Evolutionary conservation across 129 eudicot species (phyloP).

Genomic region (Heracleum sosnowskyi): DNA sequence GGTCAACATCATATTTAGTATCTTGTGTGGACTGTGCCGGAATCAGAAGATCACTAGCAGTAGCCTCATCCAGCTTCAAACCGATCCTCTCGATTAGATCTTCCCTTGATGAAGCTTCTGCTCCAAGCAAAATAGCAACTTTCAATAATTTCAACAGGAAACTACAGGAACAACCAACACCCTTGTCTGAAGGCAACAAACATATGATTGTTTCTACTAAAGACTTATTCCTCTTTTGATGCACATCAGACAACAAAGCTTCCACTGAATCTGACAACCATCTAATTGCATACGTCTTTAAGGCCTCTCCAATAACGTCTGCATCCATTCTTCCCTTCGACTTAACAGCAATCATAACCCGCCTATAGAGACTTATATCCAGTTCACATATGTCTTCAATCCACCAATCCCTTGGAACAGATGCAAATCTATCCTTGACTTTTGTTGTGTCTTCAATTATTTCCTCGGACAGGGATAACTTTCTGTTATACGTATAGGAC

Average conservation of each 20-base stretch:
- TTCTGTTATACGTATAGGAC: constrained; percentile 78
- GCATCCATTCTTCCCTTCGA: constrained; percentile 68
- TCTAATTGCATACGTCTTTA: constrained; percentile 55
- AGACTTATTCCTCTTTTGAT: constrained; percentile 38
- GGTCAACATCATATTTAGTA: constrained; percentile 54
- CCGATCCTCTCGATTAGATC: constrained; percentile 46
- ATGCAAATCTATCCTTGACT: constrained; percentile 15
- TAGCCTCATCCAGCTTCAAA: constrained; percentile 68
- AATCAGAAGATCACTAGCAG: constrained; percentile 71
- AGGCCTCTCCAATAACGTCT: constrained; percentile 60
- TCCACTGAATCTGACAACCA: constrained; percentile 81
- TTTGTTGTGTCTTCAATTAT: constrained; percentile 20
- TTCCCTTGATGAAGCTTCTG: constrained; percentile 51
- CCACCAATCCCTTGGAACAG: constrained; percentile 98
- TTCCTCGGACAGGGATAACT: constrained; percentile 23
- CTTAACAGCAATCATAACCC: constrained; percentile 62
- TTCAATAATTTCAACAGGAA: constrained; percentile 74
- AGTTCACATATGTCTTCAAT: constrained; percentile 78
- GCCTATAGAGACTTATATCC: constrained; percentile 67
- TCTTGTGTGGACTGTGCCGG: constrained; percentile 43
- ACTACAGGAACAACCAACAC: constrained; percentile 64
- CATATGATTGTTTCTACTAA: constrained; percentile 63
- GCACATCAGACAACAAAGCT: constrained; percentile 48
- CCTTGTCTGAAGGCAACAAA: constrained; percentile 48
- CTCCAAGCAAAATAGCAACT: constrained; percentile 57